These are phyloP conservation scores for Crepidotus variabilis DNA, from an alignment of 768 basidiomycete species.

Conservation along the genomic window DNA sequence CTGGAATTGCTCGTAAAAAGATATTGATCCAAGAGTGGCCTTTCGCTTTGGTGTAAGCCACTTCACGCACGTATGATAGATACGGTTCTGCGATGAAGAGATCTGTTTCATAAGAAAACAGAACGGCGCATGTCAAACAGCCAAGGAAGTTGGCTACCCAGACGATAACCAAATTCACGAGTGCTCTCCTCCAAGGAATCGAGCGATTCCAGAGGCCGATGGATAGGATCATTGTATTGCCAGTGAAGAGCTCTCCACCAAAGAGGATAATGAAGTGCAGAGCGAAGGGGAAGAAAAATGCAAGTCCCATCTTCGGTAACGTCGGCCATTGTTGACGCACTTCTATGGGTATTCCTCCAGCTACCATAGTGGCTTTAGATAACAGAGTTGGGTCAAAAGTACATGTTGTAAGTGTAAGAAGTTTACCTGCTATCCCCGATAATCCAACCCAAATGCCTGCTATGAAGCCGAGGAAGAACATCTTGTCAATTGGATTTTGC, in stretches of 20 bases:
- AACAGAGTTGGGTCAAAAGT: no score
- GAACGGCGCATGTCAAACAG: slow-evolving; percentile 5
- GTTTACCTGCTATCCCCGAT: slow-evolving; percentile 8
- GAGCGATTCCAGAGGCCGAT: slow-evolving; percentile 8
- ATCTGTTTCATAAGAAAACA: slow-evolving; percentile 8
- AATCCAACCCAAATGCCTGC: slow-evolving; percentile 10
- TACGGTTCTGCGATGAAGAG: slow-evolving; percentile 7
- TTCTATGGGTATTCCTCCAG: slow-evolving; percentile 7
- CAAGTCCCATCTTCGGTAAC: neutral
- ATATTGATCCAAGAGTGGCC: slow-evolving; percentile 8
- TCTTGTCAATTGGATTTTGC: slow-evolving; percentile 9
- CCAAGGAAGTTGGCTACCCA: slow-evolving; percentile 8
- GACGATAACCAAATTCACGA: slow-evolving; percentile 4
- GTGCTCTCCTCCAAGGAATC: neutral
- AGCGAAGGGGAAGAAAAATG: slow-evolving; percentile 7
- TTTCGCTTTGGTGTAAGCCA: slow-evolving; percentile 4
- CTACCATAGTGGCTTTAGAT: slow-evolving; percentile 6
- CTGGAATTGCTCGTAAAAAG: slow-evolving; percentile 7
- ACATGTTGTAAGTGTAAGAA: neutral
- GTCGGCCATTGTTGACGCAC: slow-evolving; percentile 9
- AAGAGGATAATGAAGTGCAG: slow-evolving; percentile 6
- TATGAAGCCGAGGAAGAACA: slow-evolving; percentile 8
- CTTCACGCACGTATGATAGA: slow-evolving; percentile 2
- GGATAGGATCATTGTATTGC: slow-evolving; percentile 5
- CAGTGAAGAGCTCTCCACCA: slow-evolving; percentile 7